phyloP scores from a whole-genome alignment of 2,329 filamentous ascomycete genomes.

The Exophiala lecanii-corni region DNA sequence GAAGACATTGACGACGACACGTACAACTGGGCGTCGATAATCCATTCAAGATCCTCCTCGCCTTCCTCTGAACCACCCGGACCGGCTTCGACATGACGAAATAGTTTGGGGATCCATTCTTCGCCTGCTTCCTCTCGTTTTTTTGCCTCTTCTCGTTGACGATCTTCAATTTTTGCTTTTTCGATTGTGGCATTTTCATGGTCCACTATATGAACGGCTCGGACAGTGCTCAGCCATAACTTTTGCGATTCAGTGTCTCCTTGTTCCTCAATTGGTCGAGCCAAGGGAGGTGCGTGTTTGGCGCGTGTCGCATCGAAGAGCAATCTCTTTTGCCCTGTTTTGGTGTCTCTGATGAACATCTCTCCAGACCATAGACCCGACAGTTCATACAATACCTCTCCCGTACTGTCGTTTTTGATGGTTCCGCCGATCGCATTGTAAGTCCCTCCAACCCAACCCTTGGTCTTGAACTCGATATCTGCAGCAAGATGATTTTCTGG shows the following conservation, averaged over 20 bases:
- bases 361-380: constrained; percentile 91
- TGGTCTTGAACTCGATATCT: constrained; percentile 97
- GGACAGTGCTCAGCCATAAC: constrained; percentile 76
- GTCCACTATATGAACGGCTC: constrained; percentile 77
- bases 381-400: constrained; percentile 83
- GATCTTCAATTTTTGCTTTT: constrained; percentile 93
- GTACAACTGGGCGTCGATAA: constrained; percentile 82
- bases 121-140: constrained; percentile 70
- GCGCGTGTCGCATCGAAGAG: constrained; percentile 82
- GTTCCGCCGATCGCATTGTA: constrained; percentile 93
- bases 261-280: constrained; percentile 78
- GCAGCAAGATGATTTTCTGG: constrained; percentile 81
- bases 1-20: constrained; percentile 27
- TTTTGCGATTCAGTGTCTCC: constrained; percentile 83
- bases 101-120: constrained; percentile 85
- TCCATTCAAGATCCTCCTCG: constrained; percentile 90
- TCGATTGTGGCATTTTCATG: constrained; percentile 88
- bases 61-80: constrained; percentile 70
- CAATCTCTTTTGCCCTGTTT: constrained; percentile 85
- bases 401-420: constrained; percentile 83
- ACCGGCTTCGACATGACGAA: constrained; percentile 68
- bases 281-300: constrained; percentile 67
- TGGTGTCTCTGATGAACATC: constrained; percentile 84
- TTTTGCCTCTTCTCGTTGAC: constrained; percentile 82
- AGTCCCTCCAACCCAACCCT: constrained; percentile 92